A percentile compares a stretch with the other conserved stretches of the same genome.
These are phyloP conservation scores for Cryptomeria japonica DNA, from an alignment of 75 land plant genomes.

Conservation along the genomic window DNA sequence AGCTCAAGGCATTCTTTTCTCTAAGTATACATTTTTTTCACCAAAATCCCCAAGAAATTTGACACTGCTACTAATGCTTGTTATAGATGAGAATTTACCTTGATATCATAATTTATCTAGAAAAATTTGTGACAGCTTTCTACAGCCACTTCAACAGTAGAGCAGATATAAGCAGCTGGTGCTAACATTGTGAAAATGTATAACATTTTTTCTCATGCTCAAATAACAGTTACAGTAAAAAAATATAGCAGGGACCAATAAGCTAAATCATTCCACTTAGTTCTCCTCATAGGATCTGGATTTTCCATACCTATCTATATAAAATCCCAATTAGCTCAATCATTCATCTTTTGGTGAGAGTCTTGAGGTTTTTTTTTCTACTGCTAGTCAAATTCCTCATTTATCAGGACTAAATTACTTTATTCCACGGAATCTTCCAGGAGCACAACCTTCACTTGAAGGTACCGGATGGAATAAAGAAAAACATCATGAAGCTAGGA, in stretches of 20 bases:
- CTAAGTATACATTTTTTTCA: background rate
- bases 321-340: no score
- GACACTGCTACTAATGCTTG: background rate
- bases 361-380: no score
- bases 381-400: no score
- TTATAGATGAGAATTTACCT: background rate
- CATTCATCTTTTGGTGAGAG: no score
- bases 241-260: background rate
- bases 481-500: no score
- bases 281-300: background rate
- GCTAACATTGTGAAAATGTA: background rate
- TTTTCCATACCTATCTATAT: background rate
- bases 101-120: background rate
- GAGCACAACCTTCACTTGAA: no score
- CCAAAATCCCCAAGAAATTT: background rate
- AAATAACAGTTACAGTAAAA: background rate
- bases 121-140: background rate
- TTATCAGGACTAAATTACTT: no score
- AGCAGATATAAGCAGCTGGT: background rate
- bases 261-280: background rate
- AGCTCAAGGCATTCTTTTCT: background rate
- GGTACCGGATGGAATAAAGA: no score
- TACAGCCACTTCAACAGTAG: background rate
- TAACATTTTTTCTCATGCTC: background rate
- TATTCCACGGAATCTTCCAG: no score